Evolutionary conservation across 2,329 filamentous ascomycete species (phyloP).

Genomic region (Daldinia eschscholtzii): DNA sequence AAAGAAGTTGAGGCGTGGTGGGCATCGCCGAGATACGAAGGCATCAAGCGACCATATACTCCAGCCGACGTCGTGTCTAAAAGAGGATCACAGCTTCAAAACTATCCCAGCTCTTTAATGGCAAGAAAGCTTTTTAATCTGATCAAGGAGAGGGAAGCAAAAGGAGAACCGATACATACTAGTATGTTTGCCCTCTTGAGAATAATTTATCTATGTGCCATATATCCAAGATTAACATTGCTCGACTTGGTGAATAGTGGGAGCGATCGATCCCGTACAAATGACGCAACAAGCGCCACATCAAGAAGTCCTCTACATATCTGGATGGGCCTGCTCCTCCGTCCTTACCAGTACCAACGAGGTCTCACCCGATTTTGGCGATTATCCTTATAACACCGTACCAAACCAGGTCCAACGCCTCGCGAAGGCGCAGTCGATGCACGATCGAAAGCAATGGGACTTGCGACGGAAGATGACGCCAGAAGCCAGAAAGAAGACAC

Average conservation of each 20-base stretch:
- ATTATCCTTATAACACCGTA: constrained; percentile 99
- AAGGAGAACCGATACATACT: constrained; percentile 91
- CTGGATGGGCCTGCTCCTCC: constrained; percentile 97
- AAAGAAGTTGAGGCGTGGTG: constrained; percentile 92
- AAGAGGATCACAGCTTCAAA: constrained; percentile 86
- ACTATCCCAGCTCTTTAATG: constrained; percentile 94
- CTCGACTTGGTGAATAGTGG: constrained; percentile 70
- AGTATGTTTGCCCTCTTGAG: constrained; percentile 65
- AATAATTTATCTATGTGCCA: not conserved
- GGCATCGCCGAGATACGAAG: constrained; percentile 84
- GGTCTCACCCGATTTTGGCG: constrained; percentile 96
- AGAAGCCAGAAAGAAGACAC: constrained; percentile 78
- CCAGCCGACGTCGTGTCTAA: constrained; percentile 94
- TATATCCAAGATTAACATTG: not conserved
- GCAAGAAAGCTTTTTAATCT: constrained; percentile 94
- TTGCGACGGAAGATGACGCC: constrained; percentile 80
- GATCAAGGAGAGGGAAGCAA: constrained; percentile 79
- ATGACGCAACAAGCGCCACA: constrained; percentile 98
- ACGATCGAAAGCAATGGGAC: constrained; percentile 97
- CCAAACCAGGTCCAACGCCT: constrained; percentile 97
- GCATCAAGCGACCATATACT: constrained; percentile 92
- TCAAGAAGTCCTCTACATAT: constrained; percentile 96
- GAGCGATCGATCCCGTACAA: constrained; percentile 97
- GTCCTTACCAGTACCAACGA: constrained; percentile 95
- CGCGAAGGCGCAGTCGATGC: constrained; percentile 96